phyloP scores from a whole-genome alignment of 805 yeast species.

The Ogataea nonfermentans region DNA sequence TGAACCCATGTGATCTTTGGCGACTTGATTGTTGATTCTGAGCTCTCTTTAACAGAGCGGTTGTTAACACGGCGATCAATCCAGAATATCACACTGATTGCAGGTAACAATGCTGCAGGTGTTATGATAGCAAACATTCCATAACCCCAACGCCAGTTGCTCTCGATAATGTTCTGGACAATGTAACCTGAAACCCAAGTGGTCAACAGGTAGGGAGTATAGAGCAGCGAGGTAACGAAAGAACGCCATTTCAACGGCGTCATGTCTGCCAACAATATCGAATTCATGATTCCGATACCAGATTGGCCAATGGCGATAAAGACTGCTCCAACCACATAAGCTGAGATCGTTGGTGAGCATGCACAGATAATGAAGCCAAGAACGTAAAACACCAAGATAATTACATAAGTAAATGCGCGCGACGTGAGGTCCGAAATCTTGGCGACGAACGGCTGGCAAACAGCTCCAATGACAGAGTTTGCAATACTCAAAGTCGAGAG shows the following conservation, averaged over 20 bases:
- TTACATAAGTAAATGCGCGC: constrained; percentile 23
- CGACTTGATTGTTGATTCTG: background rate
- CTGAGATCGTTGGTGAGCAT: constrained; percentile 22
- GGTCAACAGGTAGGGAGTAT: constrained; percentile 41
- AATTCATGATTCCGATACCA: constrained; percentile 24
- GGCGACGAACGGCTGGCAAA: constrained; percentile 28
- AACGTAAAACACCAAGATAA: constrained; percentile 22
- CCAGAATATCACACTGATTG: constrained; percentile 32
- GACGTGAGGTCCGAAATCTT: constrained; percentile 30
- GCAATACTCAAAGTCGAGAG: constrained; percentile 27
- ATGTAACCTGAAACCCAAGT: constrained; percentile 44
- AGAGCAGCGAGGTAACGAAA: constrained; percentile 21
- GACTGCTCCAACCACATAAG: constrained; percentile 29
- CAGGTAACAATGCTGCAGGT: constrained; percentile 40
- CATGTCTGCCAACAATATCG: constrained; percentile 28
- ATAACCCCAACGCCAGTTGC: constrained; percentile 52
- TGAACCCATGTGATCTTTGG: constrained; percentile 1
- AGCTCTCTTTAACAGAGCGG: too few species aligned
- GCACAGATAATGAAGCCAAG: constrained; percentile 29
- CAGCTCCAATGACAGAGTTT: constrained; percentile 25
- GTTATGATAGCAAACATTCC: constrained; percentile 47
- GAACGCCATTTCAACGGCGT: constrained; percentile 32
- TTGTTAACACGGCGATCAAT: constrained; percentile 35
- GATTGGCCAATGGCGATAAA: constrained; percentile 24
- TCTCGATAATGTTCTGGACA: constrained; percentile 31